These are phyloP conservation scores for Teunomyces atbi DNA, from an alignment of 805 yeast species.

Conservation along the genomic window DNA sequence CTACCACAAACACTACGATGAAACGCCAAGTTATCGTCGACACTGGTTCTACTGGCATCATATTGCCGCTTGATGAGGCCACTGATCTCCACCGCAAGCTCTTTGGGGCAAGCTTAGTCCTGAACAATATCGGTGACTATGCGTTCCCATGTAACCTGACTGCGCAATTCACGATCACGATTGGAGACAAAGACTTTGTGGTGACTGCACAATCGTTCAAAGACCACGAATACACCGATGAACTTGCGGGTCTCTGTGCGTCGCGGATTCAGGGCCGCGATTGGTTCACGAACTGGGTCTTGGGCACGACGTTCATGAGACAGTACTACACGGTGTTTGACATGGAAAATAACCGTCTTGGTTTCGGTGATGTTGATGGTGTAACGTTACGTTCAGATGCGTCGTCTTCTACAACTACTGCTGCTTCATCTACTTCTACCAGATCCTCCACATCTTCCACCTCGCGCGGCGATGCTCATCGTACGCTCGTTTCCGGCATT, in stretches of 20 bases:
- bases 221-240: constrained; percentile 44
- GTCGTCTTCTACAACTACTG: not conserved
- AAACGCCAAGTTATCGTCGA: constrained; percentile 53
- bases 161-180: constrained; percentile 33
- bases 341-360: constrained; percentile 46
- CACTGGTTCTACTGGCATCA: constrained; percentile 65
- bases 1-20: constrained; percentile 15
- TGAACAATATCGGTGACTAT: constrained; percentile 58
- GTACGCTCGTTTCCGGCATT: not conserved
- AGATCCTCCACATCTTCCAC: not conserved
- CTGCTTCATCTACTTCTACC: not conserved
- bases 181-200: constrained; percentile 47
- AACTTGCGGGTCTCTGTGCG: constrained; percentile 53
- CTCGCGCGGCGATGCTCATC: not conserved
- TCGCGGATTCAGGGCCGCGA: constrained; percentile 62
- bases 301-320: constrained; percentile 62
- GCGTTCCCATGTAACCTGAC: constrained; percentile 57
- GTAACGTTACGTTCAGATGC: too few species aligned
- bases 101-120: constrained; percentile 46
- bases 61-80: constrained; percentile 57
- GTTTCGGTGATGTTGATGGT: constrained; percentile 37
- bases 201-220: constrained; percentile 44
- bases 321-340: constrained; percentile 59
- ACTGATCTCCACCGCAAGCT: constrained; percentile 43
- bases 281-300: constrained; percentile 47